phyloP scores from a whole-genome alignment of 2,329 filamentous ascomycete genomes.

The Paracamarosporium sp. region DNA sequence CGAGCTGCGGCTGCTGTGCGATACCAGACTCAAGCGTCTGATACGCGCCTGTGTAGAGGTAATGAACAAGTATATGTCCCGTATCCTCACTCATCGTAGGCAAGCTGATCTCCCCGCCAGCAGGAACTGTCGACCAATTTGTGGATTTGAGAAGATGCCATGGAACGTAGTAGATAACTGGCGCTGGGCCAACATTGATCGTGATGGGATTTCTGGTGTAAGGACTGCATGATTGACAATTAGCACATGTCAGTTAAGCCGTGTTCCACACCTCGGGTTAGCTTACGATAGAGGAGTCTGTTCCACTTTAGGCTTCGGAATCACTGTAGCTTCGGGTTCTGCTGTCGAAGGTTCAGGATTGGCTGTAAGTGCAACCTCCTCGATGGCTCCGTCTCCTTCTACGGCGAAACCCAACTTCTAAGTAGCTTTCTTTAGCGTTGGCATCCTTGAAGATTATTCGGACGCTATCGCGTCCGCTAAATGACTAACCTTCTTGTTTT shows the following conservation, averaged over 20 bases:
- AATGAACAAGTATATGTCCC: constrained; percentile 8
- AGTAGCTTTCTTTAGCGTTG: constrained; percentile 3
- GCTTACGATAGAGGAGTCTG: constrained; percentile 1
- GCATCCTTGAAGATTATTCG: background rate
- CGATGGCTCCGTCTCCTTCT: background rate
- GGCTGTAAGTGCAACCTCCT: background rate
- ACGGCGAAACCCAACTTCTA: background rate
- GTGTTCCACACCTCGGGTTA: background rate
- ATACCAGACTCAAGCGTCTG: constrained; percentile 5
- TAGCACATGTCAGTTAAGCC: background rate
- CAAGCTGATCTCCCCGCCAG: constrained; percentile 5
- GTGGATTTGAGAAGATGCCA: constrained; percentile 1
- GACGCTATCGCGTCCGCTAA: background rate
- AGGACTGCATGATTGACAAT: constrained; percentile 1
- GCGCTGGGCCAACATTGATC: background rate
- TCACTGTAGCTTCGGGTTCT: background rate
- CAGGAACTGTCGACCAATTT: background rate
- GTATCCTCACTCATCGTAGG: background rate
- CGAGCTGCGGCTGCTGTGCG: background rate
- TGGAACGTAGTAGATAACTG: constrained; percentile 6
- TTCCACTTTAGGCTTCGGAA: background rate
- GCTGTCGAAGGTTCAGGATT: constrained; percentile 1
- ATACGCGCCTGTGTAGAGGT: constrained; percentile 6
- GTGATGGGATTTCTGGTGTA: constrained; percentile 2
- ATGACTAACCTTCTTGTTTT: background rate